A percentile compares a stretch with the other conserved stretches of the same genome.
phyloP scores from a whole-genome alignment of 192 early-diverging fungal species.

The Coemansia sp. region DNA sequence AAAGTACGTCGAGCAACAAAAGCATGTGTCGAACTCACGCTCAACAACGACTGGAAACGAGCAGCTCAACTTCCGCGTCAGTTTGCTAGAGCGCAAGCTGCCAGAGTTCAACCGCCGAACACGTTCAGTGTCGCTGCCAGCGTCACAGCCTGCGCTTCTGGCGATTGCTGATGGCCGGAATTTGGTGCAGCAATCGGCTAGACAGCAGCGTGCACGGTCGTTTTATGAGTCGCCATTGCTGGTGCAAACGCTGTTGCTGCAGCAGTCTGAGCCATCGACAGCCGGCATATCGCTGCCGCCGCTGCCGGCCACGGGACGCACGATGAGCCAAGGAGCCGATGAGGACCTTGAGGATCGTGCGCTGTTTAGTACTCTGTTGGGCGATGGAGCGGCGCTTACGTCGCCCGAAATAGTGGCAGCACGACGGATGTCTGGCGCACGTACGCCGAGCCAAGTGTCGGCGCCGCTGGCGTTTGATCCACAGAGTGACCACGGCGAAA shows the following conservation, averaged over 20 bases:
- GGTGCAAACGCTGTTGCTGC: conserved; percentile 34
- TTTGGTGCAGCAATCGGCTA: conserved; percentile 2
- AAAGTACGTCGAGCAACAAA: conserved; percentile 47
- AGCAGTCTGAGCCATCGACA: conserved; percentile 7
- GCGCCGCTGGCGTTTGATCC: conserved; percentile 35
- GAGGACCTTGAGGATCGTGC: conserved; percentile 35
- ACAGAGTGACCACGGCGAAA: conserved; percentile 26
- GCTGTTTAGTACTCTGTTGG: conserved; percentile 42
- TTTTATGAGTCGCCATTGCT: conserved; percentile 43
- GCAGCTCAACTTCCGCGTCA: conserved; percentile 54
- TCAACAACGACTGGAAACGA: conserved; percentile 24
- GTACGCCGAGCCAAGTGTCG: conserved; percentile 6
- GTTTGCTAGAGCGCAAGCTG: conserved; percentile 32
- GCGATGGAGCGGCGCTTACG: conserved; percentile 47
- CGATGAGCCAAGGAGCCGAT: conserved; percentile 19
- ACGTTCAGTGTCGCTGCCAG: conserved; percentile 38
- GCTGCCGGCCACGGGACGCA: conserved; percentile 10
- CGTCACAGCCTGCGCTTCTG: conserved; percentile 13
- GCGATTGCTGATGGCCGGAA: conserved; percentile 2
- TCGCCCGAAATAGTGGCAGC: conserved; percentile 22
- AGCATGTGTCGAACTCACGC: conserved; percentile 2
- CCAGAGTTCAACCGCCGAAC: conserved; percentile 14
- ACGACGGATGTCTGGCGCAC: conserved; percentile 19
- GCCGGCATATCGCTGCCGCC: conserved; percentile 2
- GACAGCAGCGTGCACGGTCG: conserved; percentile 29